phyloP scores from a whole-genome alignment of 1,284 basidiomycete genomes.

The Pseudozyma tsukubaensis region DNA sequence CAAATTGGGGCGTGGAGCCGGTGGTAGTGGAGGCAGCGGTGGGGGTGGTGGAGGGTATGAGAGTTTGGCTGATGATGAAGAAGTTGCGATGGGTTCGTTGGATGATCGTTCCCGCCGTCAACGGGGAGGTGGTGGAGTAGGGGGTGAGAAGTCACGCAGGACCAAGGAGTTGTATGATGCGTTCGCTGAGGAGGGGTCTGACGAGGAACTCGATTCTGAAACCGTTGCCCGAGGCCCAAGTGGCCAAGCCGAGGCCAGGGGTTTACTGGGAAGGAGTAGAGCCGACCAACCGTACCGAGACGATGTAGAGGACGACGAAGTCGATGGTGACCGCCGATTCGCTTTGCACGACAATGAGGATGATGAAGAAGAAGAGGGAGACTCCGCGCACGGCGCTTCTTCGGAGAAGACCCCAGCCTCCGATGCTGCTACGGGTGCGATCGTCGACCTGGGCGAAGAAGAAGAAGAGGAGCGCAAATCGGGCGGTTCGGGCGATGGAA shows the following conservation, averaged over 20 bases:
- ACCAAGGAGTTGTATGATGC: slow-evolving; percentile 70
- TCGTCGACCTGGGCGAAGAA: slow-evolving; percentile 31
- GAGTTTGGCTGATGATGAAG: slow-evolving; percentile 77
- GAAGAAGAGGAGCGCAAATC: slow-evolving; percentile 15
- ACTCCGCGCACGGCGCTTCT: not conserved
- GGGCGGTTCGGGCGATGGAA: slow-evolving; percentile 24
- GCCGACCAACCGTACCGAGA: slow-evolving; percentile 39
- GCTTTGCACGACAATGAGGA: slow-evolving; percentile 30
- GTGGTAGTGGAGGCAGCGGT: slow-evolving; percentile 32
- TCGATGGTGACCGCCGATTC: slow-evolving; percentile 31
- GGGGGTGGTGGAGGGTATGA: slow-evolving; percentile 74
- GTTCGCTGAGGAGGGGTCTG: slow-evolving; percentile 67
- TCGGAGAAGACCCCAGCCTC: not conserved
- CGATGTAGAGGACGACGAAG: slow-evolving; percentile 32
- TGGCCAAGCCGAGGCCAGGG: slow-evolving; percentile 7
- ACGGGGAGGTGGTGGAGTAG: slow-evolving; percentile 16
- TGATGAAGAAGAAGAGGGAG: slow-evolving; percentile 29
- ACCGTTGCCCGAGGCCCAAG: not conserved
- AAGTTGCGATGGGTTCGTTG: slow-evolving; percentile 70
- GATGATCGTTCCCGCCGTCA: slow-evolving; percentile 32
- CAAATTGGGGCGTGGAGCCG: slow-evolving; percentile 69
- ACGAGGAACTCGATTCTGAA: slow-evolving; percentile 48
- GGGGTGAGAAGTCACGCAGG: slow-evolving; percentile 38
- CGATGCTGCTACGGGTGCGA: slow-evolving; percentile 3
- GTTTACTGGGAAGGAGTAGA: slow-evolving; percentile 20